Evolutionary conservation across 768 basidiomycete species (phyloP), one percentile per base, ranked within the genome.

Genomic region (Kwoniella shandongensis): DNA sequence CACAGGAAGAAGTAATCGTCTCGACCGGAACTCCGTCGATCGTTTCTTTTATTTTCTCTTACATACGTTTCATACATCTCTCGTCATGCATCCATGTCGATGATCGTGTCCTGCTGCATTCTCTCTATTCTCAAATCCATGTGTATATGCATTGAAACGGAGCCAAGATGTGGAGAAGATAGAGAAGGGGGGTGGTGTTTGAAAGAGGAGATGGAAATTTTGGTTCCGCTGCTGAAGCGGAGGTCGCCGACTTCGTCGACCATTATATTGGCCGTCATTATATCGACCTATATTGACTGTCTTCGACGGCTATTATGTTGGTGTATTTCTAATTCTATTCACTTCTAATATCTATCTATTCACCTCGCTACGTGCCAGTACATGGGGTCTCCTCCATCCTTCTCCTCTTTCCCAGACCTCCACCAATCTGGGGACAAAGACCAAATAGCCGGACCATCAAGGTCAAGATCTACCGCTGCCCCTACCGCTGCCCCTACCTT

Each of bases 1-100:
- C n/a, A n/a, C n/a, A 58, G 55, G 56, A 65, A 65, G 64, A 65
- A 65, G 64, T 60, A 65, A 61, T 36, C 30, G 27, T 35, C 30
- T 48, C 30, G 30, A 26, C n/a, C 15, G n/a, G 22, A 13, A 20
- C 15, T 18, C 26, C 49, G n/a, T 36, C 38, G 13, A 35, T 36
- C 44, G 20, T 54, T 26, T 46, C 22, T 39, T 41, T 36, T 40
- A 35, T n/a, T 48, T 48, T 46, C 38, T 48, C 42, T 38, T 32
- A 36, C 36, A 54, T 39, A 36, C 36, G 27, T 35, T 54, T 20
- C 41, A 35, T 54, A 54, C 30, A 54, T 54, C 20, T 18, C 17
- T 20, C 47, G 47, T 18, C 53, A 54, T 54, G 53, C 53, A 54
- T 27, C 13, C 42, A 44, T 54, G 53, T 45, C 27, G 39, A 53